These are phyloP conservation scores for Usnea hakonensis DNA, from an alignment of 495 filamentous ascomycete species.

Conservation along the genomic window DNA sequence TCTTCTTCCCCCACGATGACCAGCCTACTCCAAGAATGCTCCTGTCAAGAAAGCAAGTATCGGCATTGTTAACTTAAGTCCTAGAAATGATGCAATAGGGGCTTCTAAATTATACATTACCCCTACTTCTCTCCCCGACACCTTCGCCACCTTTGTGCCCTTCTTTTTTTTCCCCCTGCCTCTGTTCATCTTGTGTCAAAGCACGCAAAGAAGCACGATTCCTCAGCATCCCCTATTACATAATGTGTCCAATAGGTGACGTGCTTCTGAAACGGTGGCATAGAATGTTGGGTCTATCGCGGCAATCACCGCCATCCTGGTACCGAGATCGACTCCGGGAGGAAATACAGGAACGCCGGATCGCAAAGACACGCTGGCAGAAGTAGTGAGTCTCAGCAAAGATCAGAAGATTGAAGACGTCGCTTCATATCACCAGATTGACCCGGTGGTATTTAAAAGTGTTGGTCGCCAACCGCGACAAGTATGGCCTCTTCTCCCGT, in stretches of 20 bases:
- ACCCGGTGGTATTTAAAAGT: constrained; percentile 33
- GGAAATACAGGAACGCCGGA: constrained; percentile 36
- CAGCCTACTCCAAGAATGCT: no score
- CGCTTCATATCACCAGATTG: constrained; percentile 38
- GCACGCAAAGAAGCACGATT: neutral
- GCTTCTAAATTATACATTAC: neutral
- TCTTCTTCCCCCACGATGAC: neutral
- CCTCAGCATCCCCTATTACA: neutral
- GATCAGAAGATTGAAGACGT: constrained; percentile 41
- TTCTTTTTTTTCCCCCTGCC: neutral
- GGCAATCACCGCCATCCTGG: constrained; percentile 38
- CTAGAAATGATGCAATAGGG: neutral
- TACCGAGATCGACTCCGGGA: constrained; percentile 40
- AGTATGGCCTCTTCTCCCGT: constrained; percentile 39
- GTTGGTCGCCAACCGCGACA: constrained; percentile 32
- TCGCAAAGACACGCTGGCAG: constrained; percentile 30
- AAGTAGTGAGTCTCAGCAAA: constrained; percentile 46
- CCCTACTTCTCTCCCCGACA: neutral
- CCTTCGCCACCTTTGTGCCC: neutral
- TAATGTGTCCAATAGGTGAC: constrained; percentile 14
- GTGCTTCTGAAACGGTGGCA: constrained; percentile 36
- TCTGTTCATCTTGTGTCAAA: constrained; percentile 1
- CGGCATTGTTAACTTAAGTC: no score
- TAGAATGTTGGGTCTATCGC: constrained; percentile 31
- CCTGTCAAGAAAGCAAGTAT: no score